Percentiles rank a stretch among this genome's conserved stretches.
Conservation (phyloP, 2,329 filamentous ascomycete species). For the Aspergillus neoniger region DNA sequence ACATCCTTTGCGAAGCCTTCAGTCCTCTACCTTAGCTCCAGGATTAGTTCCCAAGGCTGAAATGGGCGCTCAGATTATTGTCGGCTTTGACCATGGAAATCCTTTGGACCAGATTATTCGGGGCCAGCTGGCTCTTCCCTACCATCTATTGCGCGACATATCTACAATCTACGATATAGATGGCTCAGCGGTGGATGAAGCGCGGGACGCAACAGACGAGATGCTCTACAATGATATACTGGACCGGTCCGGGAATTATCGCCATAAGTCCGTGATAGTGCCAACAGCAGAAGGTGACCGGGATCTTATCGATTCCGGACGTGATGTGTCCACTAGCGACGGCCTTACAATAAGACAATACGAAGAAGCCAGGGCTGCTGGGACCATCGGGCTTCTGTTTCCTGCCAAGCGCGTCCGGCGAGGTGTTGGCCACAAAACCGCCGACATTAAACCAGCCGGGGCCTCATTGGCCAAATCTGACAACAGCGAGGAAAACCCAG, state of each 20-base stretch:
- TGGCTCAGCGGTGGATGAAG: conserved; percentile 67
- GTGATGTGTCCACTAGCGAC: conserved; percentile 72
- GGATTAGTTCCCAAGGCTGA: conserved; percentile 76
- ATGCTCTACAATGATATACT: conserved; percentile 93
- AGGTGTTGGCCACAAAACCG: conserved; percentile 49
- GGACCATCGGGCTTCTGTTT: conserved; percentile 50
- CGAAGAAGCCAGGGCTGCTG: conserved; percentile 68
- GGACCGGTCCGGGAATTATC: conserved; percentile 86
- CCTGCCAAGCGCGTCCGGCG: conserved; percentile 47
- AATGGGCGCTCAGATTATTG: conserved; percentile 98
- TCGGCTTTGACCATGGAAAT: conserved; percentile 93
- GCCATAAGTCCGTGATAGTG: conserved; percentile 70
- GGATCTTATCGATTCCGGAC: conserved; percentile 77
- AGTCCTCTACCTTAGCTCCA: conserved; percentile 53
- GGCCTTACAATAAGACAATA: conserved; percentile 70
- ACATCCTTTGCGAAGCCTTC: conserved; percentile 65
- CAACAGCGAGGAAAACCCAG: conserved; percentile 68
- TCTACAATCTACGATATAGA: conserved; percentile 83
- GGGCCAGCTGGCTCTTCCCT: conserved; percentile 83
- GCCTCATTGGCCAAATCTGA: conserved; percentile 61
- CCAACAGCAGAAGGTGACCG: conserved; percentile 80
- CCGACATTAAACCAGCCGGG: conserved; percentile 51
- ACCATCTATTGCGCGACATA: conserved; percentile 75
- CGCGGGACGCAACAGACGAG: conserved; percentile 80
- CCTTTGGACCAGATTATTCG: conserved; percentile 88